Base-by-base conservation (phyloP, 2,329 filamentous ascomycete species). In the Macrophomina phaseolina region DNA sequence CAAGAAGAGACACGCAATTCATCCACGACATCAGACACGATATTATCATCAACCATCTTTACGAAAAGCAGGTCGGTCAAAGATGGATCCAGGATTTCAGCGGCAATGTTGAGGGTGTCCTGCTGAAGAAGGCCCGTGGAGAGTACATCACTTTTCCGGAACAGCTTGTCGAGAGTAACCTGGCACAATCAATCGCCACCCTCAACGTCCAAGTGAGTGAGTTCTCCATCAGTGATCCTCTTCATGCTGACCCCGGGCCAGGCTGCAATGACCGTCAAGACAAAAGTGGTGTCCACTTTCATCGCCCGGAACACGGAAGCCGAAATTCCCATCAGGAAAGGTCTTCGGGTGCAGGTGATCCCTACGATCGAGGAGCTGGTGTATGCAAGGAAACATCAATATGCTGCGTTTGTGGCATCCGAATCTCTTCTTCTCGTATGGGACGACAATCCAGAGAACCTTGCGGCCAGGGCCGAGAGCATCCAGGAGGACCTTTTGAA, bases 401-500 rank as follows among this genome's bases (percentile, higher is more conserved):
- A 91, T 70, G 91, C 91, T 12, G 91, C 92, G 7, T 94, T 94
- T 75, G 84, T 94, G 49, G 88, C 90, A 2, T 87, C 86, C 0
- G 89, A 91, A 69, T 87, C 87, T 4, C 81, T 94, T 5, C 81
- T 95, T 1, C 82, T 94, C 1, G 91, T 94, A 1, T 95, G 92
- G 92, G 91, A 94, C 70, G 91, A 94, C 70, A 90, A 94, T 66
- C 87, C 91, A 0, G 82, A 90, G 66, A 88, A 92, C 73, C 81
- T 94, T 8, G 83, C 93, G 5, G 80, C 86, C 65, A 84, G 91
- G 65, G 91, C 90, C 52, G 88, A 89, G 73, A 84, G 84, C 40
- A 93, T 94, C 68, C 90, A 94, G 77, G 86, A 86, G 2, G 90
- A 93, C 75, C 82, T 94, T 51, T 92, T 93, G 88, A 87, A 91